phyloP scores from a whole-genome alignment of 345 rosid genomes.

The Eucalyptus decipiens region DNA sequence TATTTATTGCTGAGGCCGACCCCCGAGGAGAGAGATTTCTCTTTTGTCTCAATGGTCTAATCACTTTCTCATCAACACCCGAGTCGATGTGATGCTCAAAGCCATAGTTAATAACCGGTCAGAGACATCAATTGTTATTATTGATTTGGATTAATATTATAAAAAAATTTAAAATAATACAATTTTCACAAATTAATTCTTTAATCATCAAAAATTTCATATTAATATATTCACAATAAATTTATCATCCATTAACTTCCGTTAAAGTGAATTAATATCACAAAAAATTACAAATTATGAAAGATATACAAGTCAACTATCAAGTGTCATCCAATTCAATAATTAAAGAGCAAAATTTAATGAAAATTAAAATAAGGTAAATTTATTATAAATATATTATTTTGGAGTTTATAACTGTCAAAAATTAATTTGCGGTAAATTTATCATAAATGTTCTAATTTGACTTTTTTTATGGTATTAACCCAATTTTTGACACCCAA shows the following conservation, averaged over 20 bases:
- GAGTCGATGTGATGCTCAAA: background rate
- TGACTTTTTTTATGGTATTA: too few relatives aligned
- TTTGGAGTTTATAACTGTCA: too few relatives aligned
- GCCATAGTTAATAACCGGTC: background rate
- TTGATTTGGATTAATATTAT: background rate
- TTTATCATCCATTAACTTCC: too few relatives aligned
- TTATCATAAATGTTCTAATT: rapidly evolving
- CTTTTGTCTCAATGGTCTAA: background rate
- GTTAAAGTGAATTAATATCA: rapidly evolving
- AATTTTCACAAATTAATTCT: too few relatives aligned
- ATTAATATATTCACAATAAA: too few relatives aligned
- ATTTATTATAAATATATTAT: too few relatives aligned
- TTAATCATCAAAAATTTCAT: too few relatives aligned
- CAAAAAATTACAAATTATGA: too few relatives aligned
- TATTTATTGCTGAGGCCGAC: background rate
- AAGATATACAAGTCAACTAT: rapidly evolving
- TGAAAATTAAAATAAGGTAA: too few relatives aligned
- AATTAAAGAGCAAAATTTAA: too few relatives aligned
- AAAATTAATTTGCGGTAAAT: too few relatives aligned
- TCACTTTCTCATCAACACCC: background rate
- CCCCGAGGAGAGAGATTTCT: background rate
- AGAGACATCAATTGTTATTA: background rate
- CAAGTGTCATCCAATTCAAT: rapidly evolving
- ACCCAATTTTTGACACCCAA: background rate
- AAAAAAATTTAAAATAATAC: too few relatives aligned